Evolutionary conservation across 1,284 basidiomycete genomes (phyloP).

Genomic region (Ceratobasidium sp.): DNA sequence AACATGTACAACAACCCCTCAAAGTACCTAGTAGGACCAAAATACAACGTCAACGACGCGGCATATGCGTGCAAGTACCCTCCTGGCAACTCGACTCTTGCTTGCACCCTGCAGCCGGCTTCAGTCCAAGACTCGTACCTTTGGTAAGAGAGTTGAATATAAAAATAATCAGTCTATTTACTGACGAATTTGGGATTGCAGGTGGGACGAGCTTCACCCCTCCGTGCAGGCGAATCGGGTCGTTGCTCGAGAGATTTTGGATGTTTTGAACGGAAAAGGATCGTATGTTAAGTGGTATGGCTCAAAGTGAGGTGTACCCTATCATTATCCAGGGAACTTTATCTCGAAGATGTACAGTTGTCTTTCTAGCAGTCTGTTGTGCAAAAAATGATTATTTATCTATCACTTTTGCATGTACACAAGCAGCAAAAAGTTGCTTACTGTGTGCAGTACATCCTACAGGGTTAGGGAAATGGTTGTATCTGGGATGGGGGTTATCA

Average conservation of each 20-base stretch:
- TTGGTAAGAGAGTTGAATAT: slow-evolving; percentile 3
- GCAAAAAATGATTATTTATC: background rate
- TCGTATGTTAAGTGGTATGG: slow-evolving; percentile 24
- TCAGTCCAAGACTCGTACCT: slow-evolving; percentile 15
- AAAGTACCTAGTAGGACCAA: slow-evolving; percentile 13
- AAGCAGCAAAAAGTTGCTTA: too few species aligned
- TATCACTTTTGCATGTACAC: too few species aligned
- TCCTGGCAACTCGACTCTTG: background rate
- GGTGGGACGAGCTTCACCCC: slow-evolving; percentile 32
- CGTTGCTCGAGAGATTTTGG: slow-evolving; percentile 24
- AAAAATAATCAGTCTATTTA: background rate
- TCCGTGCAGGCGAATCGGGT: slow-evolving; percentile 1
- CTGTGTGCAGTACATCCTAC: too few species aligned
- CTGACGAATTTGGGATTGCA: background rate
- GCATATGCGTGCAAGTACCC: slow-evolving; percentile 15
- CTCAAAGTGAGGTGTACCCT: background rate
- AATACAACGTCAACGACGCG: slow-evolving; percentile 9
- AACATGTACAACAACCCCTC: slow-evolving; percentile 33
- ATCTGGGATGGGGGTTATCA: too few species aligned
- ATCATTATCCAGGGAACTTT: background rate
- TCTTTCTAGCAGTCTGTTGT: background rate
- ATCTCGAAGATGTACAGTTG: background rate
- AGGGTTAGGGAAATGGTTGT: too few species aligned
- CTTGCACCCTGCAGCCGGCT: slow-evolving; percentile 6
- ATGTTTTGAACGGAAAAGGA: slow-evolving; percentile 5